Base-by-base conservation (phyloP, 1,284 basidiomycete genomes). In the Lentinula novae-zelandiae region DNA sequence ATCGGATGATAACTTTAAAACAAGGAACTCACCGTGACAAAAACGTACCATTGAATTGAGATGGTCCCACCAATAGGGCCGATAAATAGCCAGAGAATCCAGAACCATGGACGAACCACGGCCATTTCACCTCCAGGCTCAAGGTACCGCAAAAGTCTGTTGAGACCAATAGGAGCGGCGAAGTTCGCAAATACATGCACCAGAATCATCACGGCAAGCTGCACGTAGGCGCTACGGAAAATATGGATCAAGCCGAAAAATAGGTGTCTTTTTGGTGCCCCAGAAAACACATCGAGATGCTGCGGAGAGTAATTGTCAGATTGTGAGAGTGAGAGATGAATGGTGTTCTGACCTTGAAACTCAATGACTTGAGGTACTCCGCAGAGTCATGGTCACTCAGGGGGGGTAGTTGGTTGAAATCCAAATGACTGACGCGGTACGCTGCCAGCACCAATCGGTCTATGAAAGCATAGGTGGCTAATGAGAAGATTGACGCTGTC, bases 71-170 rank as follows among this genome's bases (percentile, higher is more conserved):
- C 36, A 10, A 82, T 67, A 2, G 86, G 86, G 7, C 84, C 87
- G 2, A 85, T 17, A 70, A 89, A 85, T 8, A 91, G 76, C 68
- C 80, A 75, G 2, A 73, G 51, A 40, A 90, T 80, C 89, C 89
- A 92, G 20, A 90, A 79, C 81, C 78, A 83, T 0, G 82, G 83
- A 10, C 75, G 73, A 20, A 82, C 68, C 2, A 64, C 66, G 0
- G 75, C 72, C 20, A 53, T 73, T 40, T 74, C 60, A 10, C 76
- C 80, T 13, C 72, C 68, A 1, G 68, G 75, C 66, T 83, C 76
- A 27, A 85, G 68, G 20, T 51, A 72, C 70, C 62, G 59, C 22
- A 76, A 68, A 54, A 72, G 67, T 55, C 74, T 65, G 64, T 84
- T 83, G 63, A 85, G 78, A 3, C 77, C 83, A 20, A 85, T 64